Evolutionary conservation across 2,329 filamentous ascomycete species (phyloP).

Genomic region (Orbilia oligospora): DNA sequence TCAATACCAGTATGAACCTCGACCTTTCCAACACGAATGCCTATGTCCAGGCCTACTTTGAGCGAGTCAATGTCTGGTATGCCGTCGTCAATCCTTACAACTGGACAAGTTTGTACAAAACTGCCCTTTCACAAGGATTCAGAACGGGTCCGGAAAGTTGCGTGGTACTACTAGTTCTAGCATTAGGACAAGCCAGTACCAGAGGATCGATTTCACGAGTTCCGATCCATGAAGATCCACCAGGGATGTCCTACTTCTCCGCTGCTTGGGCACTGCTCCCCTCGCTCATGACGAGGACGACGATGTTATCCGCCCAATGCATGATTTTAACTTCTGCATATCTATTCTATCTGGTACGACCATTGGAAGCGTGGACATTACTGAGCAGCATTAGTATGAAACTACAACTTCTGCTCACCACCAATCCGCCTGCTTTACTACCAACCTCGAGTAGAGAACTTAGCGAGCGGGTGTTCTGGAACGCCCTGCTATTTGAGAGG

Average conservation of each 20-base stretch:
- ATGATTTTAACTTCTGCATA: slow-evolving; percentile 86
- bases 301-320: slow-evolving; percentile 82
- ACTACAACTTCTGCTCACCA: slow-evolving; percentile 81
- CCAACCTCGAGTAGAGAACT: slow-evolving; percentile 80
- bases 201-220: slow-evolving; percentile 82
- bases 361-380: slow-evolving; percentile 85
- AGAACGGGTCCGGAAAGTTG: slow-evolving; percentile 85
- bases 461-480: slow-evolving; percentile 86
- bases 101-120: slow-evolving; percentile 82
- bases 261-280: slow-evolving; percentile 84
- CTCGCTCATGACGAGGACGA: slow-evolving; percentile 83
- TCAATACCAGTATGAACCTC: slow-evolving; percentile 74
- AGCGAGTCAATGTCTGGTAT: slow-evolving; percentile 86
- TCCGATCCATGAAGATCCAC: slow-evolving; percentile 78
- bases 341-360: slow-evolving; percentile 84
- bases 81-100: slow-evolving; percentile 86
- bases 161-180: slow-evolving; percentile 82
- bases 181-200: slow-evolving; percentile 81
- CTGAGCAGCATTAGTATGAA: slow-evolving; percentile 86
- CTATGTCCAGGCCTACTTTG: slow-evolving; percentile 85
- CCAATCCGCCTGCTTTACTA: slow-evolving; percentile 75
- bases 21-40: slow-evolving; percentile 81
- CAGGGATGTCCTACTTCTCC: slow-evolving; percentile 83
- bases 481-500: slow-evolving; percentile 82
- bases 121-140: slow-evolving; percentile 81